Evolutionary conservation across 768 basidiomycete genomes (phyloP).

Genomic region (Podaxis sp.): DNA sequence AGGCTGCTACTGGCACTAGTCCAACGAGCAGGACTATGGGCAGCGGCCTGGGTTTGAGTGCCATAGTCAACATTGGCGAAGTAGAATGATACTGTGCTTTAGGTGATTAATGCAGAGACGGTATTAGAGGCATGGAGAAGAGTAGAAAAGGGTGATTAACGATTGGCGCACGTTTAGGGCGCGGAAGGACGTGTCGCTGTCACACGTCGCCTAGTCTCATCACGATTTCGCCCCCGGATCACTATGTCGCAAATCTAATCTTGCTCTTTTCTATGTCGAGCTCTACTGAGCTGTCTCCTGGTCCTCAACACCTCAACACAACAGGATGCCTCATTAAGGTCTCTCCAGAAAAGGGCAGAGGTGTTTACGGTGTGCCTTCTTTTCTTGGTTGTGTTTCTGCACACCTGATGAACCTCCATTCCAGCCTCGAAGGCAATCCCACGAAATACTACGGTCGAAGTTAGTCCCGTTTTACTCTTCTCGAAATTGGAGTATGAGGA

Average conservation of each 20-base stretch:
- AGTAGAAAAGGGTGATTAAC: not conserved
- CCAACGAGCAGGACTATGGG: conserved; percentile 52
- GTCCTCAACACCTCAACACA: conserved; percentile 41
- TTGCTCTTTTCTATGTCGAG: conserved; percentile 6
- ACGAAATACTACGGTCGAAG: conserved; percentile 69
- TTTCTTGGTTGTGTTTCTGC: not conserved
- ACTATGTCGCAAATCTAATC: conserved; percentile 13
- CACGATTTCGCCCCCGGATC: conserved; percentile 8
- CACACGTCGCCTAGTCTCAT: not conserved
- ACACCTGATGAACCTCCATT: not conserved
- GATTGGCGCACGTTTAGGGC: conserved; percentile 2
- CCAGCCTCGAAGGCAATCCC: conserved; percentile 38
- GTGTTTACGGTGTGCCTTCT: conserved; percentile 56
- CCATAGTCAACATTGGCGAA: conserved; percentile 2
- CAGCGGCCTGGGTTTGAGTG: conserved; percentile 44
- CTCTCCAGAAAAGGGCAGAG: conserved; percentile 52
- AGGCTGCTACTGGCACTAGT: conserved; percentile 65
- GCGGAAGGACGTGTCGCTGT: conserved; percentile 5
- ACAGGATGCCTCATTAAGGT: conserved; percentile 48
- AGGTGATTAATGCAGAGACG: not conserved
- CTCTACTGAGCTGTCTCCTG: conserved; percentile 7
- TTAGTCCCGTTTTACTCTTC: conserved; percentile 84
- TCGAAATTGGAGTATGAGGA: conserved; percentile 64
- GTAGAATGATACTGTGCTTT: not conserved
- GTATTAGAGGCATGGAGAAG: not conserved